phyloP scores from a whole-genome alignment of 441 rosid species.

The Jatropha podagrica region DNA sequence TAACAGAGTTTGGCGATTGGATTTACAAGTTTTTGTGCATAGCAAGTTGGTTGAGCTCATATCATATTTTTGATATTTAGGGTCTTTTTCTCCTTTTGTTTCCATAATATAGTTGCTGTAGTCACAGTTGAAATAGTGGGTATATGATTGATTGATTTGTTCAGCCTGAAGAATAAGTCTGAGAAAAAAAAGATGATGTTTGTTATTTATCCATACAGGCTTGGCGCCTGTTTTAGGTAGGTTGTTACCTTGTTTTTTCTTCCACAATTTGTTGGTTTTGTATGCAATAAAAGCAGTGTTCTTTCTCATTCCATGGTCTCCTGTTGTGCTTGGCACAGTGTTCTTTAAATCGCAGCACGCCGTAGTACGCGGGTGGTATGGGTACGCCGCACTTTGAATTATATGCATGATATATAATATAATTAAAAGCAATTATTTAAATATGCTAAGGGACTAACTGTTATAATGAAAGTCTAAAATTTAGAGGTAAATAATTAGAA shows the following conservation, averaged over 20 bases:
- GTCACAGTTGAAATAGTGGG: conserved; percentile 24
- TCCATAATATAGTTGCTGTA: conserved; percentile 16
- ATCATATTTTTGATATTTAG: conserved; percentile 1
- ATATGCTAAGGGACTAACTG: too few relatives aligned
- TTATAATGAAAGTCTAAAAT: too few relatives aligned
- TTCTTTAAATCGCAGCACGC: too few relatives aligned
- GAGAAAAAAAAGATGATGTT: neutral
- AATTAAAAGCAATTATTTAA: too few relatives aligned
- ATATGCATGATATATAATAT: too few relatives aligned
- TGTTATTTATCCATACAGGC: conserved; percentile 10
- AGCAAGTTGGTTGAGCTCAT: conserved; percentile 14
- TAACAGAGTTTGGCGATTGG: conserved; percentile 22
- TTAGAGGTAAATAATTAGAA: too few relatives aligned
- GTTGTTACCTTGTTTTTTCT: neutral
- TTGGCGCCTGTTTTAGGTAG: conserved; percentile 9
- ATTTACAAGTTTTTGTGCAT: neutral
- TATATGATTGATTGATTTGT: conserved; percentile 35
- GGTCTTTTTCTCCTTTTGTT: neutral
- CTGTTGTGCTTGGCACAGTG: too few relatives aligned
- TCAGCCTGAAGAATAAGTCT: conserved; percentile 19
- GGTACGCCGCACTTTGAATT: too few relatives aligned
- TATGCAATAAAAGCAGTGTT: conserved; percentile 14
- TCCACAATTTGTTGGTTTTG: conserved; percentile 17
- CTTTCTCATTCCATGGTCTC: neutral
- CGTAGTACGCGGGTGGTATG: too few relatives aligned